Evolutionary conservation across 2,329 filamentous ascomycete species (phyloP).

Genomic region (Colletotrichum shisoi): DNA sequence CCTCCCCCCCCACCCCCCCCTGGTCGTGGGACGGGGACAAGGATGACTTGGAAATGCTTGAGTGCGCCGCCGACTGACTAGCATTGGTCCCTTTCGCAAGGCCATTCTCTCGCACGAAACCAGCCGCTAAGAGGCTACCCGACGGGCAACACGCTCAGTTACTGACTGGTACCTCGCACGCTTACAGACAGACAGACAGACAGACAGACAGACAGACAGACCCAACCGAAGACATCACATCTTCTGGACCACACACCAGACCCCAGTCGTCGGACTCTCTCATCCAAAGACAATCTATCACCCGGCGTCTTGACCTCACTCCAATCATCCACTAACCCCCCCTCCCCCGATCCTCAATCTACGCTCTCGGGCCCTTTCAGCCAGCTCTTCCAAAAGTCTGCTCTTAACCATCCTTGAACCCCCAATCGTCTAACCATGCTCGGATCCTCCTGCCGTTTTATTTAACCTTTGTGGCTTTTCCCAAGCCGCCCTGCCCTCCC

Average conservation of each 20-base stretch:
- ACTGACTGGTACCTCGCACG: neutral
- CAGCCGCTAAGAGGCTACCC: neutral
- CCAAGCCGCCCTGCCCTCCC: slow-evolving; percentile 7
- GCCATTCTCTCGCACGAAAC: neutral
- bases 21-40: neutral
- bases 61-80: slow-evolving; percentile 23
- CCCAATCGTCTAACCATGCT: slow-evolving; percentile 17
- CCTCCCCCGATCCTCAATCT: neutral
- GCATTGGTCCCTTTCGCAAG: neutral
- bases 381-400: slow-evolving; percentile 32
- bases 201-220: neutral
- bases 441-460: slow-evolving; percentile 34
- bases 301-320: slow-evolving; percentile 5
- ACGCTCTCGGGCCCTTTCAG: slow-evolving; percentile 19
- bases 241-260: slow-evolving; percentile 19
- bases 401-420: slow-evolving; percentile 30
- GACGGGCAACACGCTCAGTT: neutral
- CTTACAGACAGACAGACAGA: neutral
- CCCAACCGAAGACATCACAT: slow-evolving; percentile 13
- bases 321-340: slow-evolving; percentile 1
- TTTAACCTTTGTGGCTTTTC: slow-evolving; percentile 27
- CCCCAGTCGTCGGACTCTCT: slow-evolving; percentile 1
- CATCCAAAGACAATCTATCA: neutral
- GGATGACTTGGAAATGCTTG: slow-evolving; percentile 27
- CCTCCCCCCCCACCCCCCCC: neutral